Conservation (phyloP, 2,329 filamentous ascomycete genomes). For the Exophiala spinifera region DNA sequence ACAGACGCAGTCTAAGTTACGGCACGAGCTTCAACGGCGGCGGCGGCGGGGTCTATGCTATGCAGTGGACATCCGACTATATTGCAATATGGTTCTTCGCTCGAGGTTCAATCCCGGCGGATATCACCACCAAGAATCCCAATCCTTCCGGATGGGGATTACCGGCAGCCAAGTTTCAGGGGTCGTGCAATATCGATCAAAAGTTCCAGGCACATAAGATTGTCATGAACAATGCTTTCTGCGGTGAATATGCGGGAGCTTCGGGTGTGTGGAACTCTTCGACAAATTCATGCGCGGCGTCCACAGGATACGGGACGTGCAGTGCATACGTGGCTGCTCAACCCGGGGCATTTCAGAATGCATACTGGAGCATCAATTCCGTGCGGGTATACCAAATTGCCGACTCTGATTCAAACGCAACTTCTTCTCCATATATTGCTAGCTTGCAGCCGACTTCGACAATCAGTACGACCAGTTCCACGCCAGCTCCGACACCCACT, state of each 20-base stretch:
- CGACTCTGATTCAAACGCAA: slow-evolving; percentile 8
- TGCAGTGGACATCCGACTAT: slow-evolving; percentile 50
- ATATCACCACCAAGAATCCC: slow-evolving; percentile 41
- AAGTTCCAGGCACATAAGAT: slow-evolving; percentile 69
- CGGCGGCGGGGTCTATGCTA: slow-evolving; percentile 63
- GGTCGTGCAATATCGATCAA: slow-evolving; percentile 62
- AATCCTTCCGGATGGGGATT: slow-evolving; percentile 43
- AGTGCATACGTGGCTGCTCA: slow-evolving; percentile 24
- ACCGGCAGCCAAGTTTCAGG: slow-evolving; percentile 58
- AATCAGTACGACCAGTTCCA: slow-evolving; percentile 10
- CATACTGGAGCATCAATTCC: slow-evolving; percentile 29
- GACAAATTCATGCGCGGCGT: slow-evolving; percentile 19
- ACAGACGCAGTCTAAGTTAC: slow-evolving; percentile 46
- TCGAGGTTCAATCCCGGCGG: slow-evolving; percentile 38
- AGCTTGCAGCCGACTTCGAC: slow-evolving; percentile 21
- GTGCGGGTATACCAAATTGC: slow-evolving; percentile 28
- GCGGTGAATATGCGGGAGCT: slow-evolving; percentile 74
- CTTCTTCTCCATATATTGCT: slow-evolving; percentile 22
- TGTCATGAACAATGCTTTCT: slow-evolving; percentile 74
- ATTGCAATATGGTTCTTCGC: slow-evolving; percentile 51
- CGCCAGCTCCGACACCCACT: slow-evolving; percentile 12
- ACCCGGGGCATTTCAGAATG: slow-evolving; percentile 24
- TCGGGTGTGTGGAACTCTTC: slow-evolving; percentile 37
- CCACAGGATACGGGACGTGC: slow-evolving; percentile 21
- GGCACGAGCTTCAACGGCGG: slow-evolving; percentile 64